phyloP scores from a whole-genome alignment of 2,329 filamentous ascomycete genomes.

The Alternaria tenuissima region DNA sequence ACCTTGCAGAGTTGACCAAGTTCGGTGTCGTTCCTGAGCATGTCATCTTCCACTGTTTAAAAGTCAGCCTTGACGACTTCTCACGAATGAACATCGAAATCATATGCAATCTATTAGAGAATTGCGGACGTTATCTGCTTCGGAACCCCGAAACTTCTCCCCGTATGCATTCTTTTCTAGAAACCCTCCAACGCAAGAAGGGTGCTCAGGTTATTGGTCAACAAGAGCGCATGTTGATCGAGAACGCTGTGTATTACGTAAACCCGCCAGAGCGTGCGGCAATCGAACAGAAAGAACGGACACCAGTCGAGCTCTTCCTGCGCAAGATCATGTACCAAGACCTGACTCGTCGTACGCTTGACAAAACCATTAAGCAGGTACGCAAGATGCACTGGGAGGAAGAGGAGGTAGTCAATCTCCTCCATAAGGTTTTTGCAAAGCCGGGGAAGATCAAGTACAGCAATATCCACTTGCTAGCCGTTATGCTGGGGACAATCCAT shows the following conservation, averaged over 20 bases:
- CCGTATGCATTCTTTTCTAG: constrained; percentile 91
- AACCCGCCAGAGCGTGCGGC: constrained; percentile 92
- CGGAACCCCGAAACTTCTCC: constrained; percentile 92
- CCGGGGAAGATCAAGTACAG: constrained; percentile 98
- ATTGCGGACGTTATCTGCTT: constrained; percentile 92
- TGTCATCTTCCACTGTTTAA: constrained; percentile 98
- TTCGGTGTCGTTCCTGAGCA: constrained; percentile 98
- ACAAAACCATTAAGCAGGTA: constrained; percentile 92
- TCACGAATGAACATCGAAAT: constrained; percentile 99
- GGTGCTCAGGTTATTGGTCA: constrained; percentile 93
- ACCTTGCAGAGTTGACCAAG: constrained; percentile 95
- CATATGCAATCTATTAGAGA: constrained; percentile 93
- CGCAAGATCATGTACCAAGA: constrained; percentile 93
- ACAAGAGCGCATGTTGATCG: constrained; percentile 96
- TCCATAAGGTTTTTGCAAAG: constrained; percentile 94
- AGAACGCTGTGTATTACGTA: constrained; percentile 98
- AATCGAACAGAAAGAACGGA: constrained; percentile 95
- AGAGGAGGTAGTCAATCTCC: constrained; percentile 77
- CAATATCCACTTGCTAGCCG: constrained; percentile 91
- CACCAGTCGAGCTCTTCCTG: constrained; percentile 90
- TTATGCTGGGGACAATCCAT: constrained; percentile 86
- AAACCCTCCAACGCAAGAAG: constrained; percentile 96
- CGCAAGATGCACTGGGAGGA: constrained; percentile 98
- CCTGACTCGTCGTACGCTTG: constrained; percentile 91
- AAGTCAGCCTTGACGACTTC: constrained; percentile 96